Conservation (phyloP, 1,284 basidiomycete genomes). For the Crepidotus sp. region DNA sequence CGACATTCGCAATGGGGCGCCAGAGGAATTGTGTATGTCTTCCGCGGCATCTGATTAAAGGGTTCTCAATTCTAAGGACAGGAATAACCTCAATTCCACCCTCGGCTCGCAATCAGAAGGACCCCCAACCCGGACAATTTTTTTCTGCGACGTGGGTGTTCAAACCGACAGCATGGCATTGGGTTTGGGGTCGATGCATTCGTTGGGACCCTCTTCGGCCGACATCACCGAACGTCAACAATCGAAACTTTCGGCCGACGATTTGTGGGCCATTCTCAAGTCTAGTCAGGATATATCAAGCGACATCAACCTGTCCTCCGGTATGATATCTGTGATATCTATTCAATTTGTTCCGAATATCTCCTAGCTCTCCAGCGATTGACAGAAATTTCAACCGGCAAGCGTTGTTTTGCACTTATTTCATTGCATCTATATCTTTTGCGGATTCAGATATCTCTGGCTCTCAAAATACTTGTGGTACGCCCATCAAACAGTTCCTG, state of each 20-base stretch:
- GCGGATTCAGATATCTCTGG: constrained; percentile 45
- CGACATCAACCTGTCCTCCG: constrained; percentile 58
- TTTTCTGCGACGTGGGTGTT: constrained; percentile 50
- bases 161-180: constrained; percentile 48
- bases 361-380: constrained; percentile 48
- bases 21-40: constrained; percentile 51
- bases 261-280: constrained; percentile 54
- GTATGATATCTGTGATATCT: constrained; percentile 22
- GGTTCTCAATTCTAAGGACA: constrained; percentile 21
- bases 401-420: constrained; percentile 8
- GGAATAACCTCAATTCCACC: constrained; percentile 40
- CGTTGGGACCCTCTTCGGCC: constrained; percentile 26
- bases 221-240: constrained; percentile 43
- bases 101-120: constrained; percentile 37
- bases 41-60: neutral
- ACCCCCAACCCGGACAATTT: constrained; percentile 44
- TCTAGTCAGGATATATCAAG: constrained; percentile 68
- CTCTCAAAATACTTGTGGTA: constrained; percentile 54
- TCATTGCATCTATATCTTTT: neutral
- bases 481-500: constrained; percentile 1
- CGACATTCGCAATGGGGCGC: constrained; percentile 65
- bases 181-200: constrained; percentile 25
- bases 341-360: constrained; percentile 16
- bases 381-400: constrained; percentile 62
- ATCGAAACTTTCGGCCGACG: constrained; percentile 44